Percentiles rank a stretch among this genome's conserved stretches.
These are phyloP conservation scores for Erodium moschatum DNA, from an alignment of 441 rosid genomes.

Conservation along the genomic window DNA sequence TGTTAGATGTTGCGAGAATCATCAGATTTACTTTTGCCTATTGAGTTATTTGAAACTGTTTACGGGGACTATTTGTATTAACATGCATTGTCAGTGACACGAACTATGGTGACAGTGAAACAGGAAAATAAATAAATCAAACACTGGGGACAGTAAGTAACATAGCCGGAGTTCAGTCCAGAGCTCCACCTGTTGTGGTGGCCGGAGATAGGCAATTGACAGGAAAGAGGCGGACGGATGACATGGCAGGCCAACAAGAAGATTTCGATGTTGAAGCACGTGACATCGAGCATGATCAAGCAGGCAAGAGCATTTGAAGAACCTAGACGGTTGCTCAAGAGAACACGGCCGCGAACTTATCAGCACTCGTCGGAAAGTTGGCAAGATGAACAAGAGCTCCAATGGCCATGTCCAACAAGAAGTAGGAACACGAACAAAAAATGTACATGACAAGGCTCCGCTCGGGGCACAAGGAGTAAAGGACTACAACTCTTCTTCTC, in stretches of 20 bases:
- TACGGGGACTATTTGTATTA: too few relatives aligned
- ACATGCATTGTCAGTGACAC: too few relatives aligned
- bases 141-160: constrained; percentile 15
- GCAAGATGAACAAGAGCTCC: constrained; percentile 19
- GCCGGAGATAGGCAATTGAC: constrained; percentile 21
- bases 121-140: constrained; percentile 15
- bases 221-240: constrained; percentile 29
- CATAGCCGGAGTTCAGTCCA: neutral
- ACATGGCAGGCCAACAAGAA: constrained; percentile 47
- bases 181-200: neutral
- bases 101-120: neutral
- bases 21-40: too few relatives aligned
- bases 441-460: too few relatives aligned
- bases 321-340: constrained; percentile 24
- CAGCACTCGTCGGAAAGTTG: neutral
- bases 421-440: too few relatives aligned
- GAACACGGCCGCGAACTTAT: constrained; percentile 3
- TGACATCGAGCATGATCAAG: constrained; percentile 56
- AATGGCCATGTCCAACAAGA: too few relatives aligned
- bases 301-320: constrained; percentile 35
- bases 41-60: too few relatives aligned
- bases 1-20: too few relatives aligned
- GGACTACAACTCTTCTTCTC: too few relatives aligned
- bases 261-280: constrained; percentile 56
- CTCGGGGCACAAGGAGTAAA: too few relatives aligned